phyloP scores from a whole-genome alignment of 179 eudicot species.

The Amaranthus tricolor region DNA sequence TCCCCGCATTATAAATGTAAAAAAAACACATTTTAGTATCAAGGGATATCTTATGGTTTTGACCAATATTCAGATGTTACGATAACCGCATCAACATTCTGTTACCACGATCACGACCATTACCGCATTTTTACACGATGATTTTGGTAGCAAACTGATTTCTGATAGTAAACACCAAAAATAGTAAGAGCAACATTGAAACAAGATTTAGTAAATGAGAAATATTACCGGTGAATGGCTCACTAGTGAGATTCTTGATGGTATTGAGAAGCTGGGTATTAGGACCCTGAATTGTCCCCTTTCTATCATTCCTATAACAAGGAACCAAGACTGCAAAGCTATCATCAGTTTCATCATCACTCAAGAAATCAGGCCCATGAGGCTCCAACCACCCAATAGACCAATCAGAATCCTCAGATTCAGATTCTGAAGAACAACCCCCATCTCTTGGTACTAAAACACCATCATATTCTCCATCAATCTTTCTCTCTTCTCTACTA shows the following conservation, averaged over 20 bases:
- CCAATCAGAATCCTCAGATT: slow-evolving; percentile 91
- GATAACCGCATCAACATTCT: no score
- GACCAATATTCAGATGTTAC: no score
- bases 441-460: slow-evolving; percentile 85
- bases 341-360: slow-evolving; percentile 70
- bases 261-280: slow-evolving; percentile 44
- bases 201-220: neutral
- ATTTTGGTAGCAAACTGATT: neutral
- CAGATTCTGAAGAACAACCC: slow-evolving; percentile 70
- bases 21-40: no score
- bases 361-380: slow-evolving; percentile 71
- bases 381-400: slow-evolving; percentile 94
- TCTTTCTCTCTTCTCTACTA: slow-evolving; percentile 62
- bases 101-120: no score
- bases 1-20: no score
- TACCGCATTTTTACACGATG: no score
- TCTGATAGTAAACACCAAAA: neutral
- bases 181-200: neutral
- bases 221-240: slow-evolving; percentile 55
- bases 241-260: slow-evolving; percentile 47
- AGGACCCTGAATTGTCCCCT: slow-evolving; percentile 35
- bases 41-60: neutral
- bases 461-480: slow-evolving; percentile 76
- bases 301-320: slow-evolving; percentile 55
- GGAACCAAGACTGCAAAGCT: slow-evolving; percentile 91